phyloP scores from a whole-genome alignment of 768 basidiomycete species.

The Pisolithus marmoratus region DNA sequence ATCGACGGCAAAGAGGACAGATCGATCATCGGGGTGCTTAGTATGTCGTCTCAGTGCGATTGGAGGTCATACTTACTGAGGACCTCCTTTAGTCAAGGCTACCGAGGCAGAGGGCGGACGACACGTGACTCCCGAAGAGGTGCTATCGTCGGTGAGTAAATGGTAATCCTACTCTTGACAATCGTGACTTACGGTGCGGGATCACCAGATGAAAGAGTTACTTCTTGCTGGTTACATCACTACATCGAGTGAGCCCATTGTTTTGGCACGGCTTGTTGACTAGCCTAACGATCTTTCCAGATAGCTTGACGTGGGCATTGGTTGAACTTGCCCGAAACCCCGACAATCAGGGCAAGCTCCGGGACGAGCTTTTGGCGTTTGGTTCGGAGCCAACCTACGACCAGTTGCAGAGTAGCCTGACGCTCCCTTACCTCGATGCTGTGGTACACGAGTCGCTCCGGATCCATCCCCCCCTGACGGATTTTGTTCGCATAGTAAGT shows the following conservation, averaged over 20 bases:
- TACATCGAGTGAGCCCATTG: slow-evolving; percentile 10
- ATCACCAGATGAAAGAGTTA: slow-evolving; percentile 8
- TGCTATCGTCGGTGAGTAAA: slow-evolving; percentile 7
- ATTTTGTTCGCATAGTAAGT: slow-evolving; percentile 28
- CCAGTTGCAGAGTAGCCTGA: slow-evolving; percentile 27
- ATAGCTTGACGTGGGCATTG: slow-evolving; percentile 18
- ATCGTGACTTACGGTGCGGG: neutral
- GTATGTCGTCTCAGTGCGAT: neutral
- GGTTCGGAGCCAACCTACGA: slow-evolving; percentile 35
- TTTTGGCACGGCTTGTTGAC: neutral
- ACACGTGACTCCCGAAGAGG: slow-evolving; percentile 18
- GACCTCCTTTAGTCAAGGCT: slow-evolving; percentile 30
- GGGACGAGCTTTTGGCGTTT: slow-evolving; percentile 5
- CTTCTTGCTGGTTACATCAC: slow-evolving; percentile 14
- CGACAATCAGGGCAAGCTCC: slow-evolving; percentile 20
- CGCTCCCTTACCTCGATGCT: slow-evolving; percentile 35
- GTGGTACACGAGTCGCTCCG: slow-evolving; percentile 20
- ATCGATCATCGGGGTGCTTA: neutral
- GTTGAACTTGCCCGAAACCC: slow-evolving; percentile 23
- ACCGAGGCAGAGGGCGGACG: slow-evolving; percentile 21
- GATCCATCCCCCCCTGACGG: slow-evolving; percentile 29
- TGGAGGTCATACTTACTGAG: neutral
- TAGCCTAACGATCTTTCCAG: slow-evolving; percentile 14
- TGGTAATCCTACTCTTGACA: no score
- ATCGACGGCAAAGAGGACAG: no score